phyloP scores from a whole-genome alignment of 305 asterid species.

The Solanum hybrid region DNA sequence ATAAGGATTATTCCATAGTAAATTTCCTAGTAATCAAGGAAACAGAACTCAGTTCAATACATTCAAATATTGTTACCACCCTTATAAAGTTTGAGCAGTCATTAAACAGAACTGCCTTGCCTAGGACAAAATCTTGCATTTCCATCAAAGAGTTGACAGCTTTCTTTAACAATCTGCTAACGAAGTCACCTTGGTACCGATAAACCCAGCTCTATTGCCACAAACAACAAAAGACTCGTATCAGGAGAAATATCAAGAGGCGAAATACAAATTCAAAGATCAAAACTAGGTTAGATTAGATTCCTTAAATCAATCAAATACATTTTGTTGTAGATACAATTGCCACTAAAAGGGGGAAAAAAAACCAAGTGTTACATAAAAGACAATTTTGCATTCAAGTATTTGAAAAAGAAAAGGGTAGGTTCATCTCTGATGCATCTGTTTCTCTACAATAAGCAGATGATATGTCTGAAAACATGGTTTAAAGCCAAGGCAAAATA shows the following conservation, averaged over 20 bases:
- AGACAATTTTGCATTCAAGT: background rate
- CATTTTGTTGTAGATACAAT: background rate
- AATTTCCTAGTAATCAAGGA: background rate
- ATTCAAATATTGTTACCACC: constrained; percentile 7
- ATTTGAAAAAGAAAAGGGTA: background rate
- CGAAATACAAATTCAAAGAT: background rate
- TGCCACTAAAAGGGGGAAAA: background rate
- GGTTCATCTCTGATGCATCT: background rate
- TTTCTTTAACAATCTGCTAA: constrained; percentile 28
- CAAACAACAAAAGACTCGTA: constrained; percentile 34
- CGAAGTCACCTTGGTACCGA: constrained; percentile 88
- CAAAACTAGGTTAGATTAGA: background rate
- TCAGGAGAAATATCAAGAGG: constrained; percentile 27
- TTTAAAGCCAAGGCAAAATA: constrained; percentile 10
- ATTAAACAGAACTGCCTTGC: constrained; percentile 4
- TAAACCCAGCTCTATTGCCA: constrained; percentile 66
- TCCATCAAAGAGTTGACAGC: constrained; percentile 23
- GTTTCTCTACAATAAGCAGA: background rate
- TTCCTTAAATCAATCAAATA: background rate
- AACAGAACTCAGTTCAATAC: background rate
- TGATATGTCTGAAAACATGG: constrained; percentile 12
- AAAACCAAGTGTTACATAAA: background rate
- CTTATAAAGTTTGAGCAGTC: constrained; percentile 10
- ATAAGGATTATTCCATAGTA: background rate
- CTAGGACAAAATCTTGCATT: constrained; percentile 15